Percentiles rank a stretch among this genome's conserved stretches.
Conservation (phyloP, 371 early-diverging fungal species). For the Mortierella sp. region DNA sequence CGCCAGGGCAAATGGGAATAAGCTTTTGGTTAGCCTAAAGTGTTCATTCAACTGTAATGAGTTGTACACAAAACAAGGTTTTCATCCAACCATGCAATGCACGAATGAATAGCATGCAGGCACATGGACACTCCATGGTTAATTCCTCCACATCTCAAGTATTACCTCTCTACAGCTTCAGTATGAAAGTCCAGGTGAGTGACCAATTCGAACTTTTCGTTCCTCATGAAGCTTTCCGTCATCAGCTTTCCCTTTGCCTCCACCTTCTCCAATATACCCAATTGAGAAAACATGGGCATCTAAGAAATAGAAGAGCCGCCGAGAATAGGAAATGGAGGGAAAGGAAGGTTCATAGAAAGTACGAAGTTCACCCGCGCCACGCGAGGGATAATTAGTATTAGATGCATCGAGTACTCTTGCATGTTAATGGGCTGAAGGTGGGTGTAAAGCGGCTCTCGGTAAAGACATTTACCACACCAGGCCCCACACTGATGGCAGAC, state of each 20-base stretch:
- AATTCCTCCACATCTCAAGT: background rate
- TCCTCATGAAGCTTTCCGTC: background rate
- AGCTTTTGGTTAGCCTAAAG: too few relatives aligned
- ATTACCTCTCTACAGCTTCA: background rate
- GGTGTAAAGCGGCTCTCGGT: too few relatives aligned
- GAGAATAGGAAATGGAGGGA: background rate
- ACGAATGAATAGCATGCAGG: background rate
- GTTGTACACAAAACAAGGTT: too few relatives aligned
- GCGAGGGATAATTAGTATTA: too few relatives aligned
- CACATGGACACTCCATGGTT: too few relatives aligned
- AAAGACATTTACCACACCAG: constrained; percentile 7
- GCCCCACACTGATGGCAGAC: constrained; percentile 18
- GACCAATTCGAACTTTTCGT: background rate
- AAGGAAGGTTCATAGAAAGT: background rate
- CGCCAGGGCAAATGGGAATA: background rate
- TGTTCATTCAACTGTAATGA: too few relatives aligned
- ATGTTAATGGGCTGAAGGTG: too few relatives aligned
- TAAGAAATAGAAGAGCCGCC: too few relatives aligned
- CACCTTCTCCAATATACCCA: constrained; percentile 7
- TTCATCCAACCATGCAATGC: too few relatives aligned
- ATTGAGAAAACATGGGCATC: constrained; percentile 12
- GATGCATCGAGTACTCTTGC: too few relatives aligned
- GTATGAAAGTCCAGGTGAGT: background rate
- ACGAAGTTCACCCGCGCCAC: too few relatives aligned
- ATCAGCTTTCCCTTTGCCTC: background rate